These are phyloP conservation scores for Aureobasidium sp. DNA, from an alignment of 2,329 filamentous ascomycete species.

Conservation along the genomic window DNA sequence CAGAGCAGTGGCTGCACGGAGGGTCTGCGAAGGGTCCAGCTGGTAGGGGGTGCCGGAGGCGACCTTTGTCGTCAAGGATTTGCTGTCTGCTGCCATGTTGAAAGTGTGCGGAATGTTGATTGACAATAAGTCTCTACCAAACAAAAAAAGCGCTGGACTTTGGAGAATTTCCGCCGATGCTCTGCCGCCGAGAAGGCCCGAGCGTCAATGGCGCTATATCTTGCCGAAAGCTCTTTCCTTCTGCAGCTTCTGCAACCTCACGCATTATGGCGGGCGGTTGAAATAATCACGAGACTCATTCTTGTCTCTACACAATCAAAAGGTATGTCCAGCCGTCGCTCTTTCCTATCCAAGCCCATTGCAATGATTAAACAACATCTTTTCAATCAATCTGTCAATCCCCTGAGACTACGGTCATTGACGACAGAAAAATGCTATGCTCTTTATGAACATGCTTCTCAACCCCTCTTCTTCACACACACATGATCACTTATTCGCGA, in stretches of 20 bases:
- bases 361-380: slow-evolving; percentile 53
- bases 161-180: neutral
- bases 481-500: slow-evolving; percentile 16
- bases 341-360: neutral
- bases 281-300: neutral
- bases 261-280: neutral
- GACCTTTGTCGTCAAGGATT: slow-evolving; percentile 32
- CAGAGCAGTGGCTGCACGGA: slow-evolving; percentile 54
- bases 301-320: neutral
- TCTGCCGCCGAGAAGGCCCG: neutral
- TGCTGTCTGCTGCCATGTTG: slow-evolving; percentile 28
- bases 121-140: neutral
- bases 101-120: neutral
- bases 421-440: slow-evolving; percentile 48
- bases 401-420: slow-evolving; percentile 57
- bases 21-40: slow-evolving; percentile 44
- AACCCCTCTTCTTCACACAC: neutral
- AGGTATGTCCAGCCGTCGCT: neutral
- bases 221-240: slow-evolving; percentile 6
- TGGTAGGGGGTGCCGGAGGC: slow-evolving; percentile 32
- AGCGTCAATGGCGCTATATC: neutral
- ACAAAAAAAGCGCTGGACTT: neutral
- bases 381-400: slow-evolving; percentile 71
- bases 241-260: slow-evolving; percentile 11
- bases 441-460: slow-evolving; percentile 27